Base-by-base conservation (phyloP, 768 basidiomycete genomes). In the Pleurotus cornucopiae region DNA sequence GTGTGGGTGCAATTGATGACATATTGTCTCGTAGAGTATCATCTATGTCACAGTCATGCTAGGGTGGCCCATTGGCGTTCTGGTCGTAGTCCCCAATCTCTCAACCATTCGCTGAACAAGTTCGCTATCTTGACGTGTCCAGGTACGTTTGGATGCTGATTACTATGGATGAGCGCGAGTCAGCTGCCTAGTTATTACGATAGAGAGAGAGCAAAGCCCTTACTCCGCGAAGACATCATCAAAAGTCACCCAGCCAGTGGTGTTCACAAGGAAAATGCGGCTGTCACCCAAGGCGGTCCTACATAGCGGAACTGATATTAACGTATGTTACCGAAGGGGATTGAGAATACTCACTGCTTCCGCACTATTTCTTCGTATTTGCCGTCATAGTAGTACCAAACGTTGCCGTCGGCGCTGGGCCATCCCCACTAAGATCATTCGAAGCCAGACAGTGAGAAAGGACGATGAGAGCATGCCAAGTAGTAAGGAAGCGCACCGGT, bases 181-280 rank as follows among this genome's bases (percentile, higher is more conserved):
- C 14, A 49, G 4, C 30, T 21, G 23, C 6, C 18, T 34, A 47
- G 4, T n/a, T 46, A 12, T 26, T 13, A 37, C 20, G n/a, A 7
- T 3, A 5, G 18, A 43, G 34, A 9, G 9, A 30, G 43, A 49
- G 55, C 6, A 16, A 14, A 25, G 23, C 23, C 58, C 70, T 56
- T 57, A 75, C 74, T 71, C 73, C 7, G 77, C 73, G 62, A 77
- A 80, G 11, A 83, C 78, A 58, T 84, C 81, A 0, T 62, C 74
- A 56, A 61, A 81, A 1, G 71, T 71, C 16, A 82, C 75, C 81
- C 81, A 85, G 3, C 80, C 81, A 0, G 78, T 81, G 6, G 82
- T 80, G 60, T 84, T 72, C 20, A 84, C 81, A 0, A 83, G 67
- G 66, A 76, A 81, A 16, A 79, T 70, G 57, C 77, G 71, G 54